phyloP scores from a whole-genome alignment of 108 stramenopile genomes.

The Nannochloropsis salina region DNA sequence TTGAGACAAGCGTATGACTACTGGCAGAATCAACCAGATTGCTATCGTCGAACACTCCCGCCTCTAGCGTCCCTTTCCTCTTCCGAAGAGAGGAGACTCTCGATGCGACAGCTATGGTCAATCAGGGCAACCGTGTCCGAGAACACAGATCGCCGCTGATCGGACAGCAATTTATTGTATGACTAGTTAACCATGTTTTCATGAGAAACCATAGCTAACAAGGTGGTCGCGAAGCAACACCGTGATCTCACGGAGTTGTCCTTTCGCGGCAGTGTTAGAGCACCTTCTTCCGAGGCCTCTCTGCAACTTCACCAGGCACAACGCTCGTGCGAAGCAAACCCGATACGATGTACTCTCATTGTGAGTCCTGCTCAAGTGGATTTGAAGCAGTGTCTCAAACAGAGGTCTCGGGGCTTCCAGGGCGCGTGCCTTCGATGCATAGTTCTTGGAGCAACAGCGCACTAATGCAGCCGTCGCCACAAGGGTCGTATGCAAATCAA shows the following conservation, averaged over 20 bases:
- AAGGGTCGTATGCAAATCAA: not conserved
- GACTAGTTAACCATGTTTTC: not conserved
- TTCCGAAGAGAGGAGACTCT: not conserved
- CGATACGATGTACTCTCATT: not conserved
- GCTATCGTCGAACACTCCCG: constrained; percentile 40
- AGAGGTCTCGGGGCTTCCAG: not conserved
- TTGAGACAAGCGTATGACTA: constrained; percentile 99
- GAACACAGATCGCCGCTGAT: not conserved
- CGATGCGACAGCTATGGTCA: not conserved
- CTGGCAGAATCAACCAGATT: constrained; percentile 99
- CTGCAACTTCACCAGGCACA: constrained; percentile 7
- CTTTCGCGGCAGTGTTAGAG: not conserved
- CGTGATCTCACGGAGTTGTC: not conserved
- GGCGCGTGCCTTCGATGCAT: not conserved
- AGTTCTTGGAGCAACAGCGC: not conserved
- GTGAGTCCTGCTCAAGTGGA: constrained; percentile 13
- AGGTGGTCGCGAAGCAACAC: not conserved
- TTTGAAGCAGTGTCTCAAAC: constrained; percentile 4
- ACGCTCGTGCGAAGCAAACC: not conserved
- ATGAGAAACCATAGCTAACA: not conserved
- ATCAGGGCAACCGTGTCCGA: not conserved
- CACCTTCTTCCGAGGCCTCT: constrained; percentile 17
- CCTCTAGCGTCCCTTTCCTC: not conserved
- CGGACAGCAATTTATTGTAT: not conserved
- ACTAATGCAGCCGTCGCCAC: not conserved